Evolutionary conservation across 148 eudicot genomes (phyloP).

Genomic region (Polygonum maritimum): DNA sequence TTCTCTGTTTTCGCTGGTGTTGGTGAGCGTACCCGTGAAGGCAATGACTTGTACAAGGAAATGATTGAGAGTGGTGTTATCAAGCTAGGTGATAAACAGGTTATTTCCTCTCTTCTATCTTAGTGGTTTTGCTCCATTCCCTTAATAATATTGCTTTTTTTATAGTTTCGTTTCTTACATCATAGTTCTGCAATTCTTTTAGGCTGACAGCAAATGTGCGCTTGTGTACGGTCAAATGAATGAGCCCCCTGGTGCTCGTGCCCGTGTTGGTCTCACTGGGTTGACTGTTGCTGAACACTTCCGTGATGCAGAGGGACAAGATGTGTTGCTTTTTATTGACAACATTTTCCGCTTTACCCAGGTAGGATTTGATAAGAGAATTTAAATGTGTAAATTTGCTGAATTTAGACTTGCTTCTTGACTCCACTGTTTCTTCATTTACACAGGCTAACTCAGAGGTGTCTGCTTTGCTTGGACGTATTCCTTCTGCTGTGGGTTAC

Average conservation of each 20-base stretch:
- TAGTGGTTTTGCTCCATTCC: not conserved
- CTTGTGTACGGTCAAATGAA: conserved; percentile 99
- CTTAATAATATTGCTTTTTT: not conserved
- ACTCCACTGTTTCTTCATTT: not conserved
- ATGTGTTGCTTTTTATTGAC: conserved; percentile 95
- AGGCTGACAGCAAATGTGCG: conserved; percentile 94
- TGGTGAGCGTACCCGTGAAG: conserved; percentile 91
- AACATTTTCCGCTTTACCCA: conserved; percentile 97
- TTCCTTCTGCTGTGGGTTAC: conserved; percentile 98
- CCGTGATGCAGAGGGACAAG: conserved; percentile 97
- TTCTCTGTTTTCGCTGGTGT: conserved; percentile 79
- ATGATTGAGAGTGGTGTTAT: conserved; percentile 99
- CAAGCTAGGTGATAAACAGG: conserved; percentile 97
- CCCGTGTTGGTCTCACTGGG: conserved; percentile 97
- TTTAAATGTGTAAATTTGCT: not conserved
- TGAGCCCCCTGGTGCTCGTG: conserved; percentile 99
- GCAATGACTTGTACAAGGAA: conserved; percentile 94
- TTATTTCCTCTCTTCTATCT: conserved; percentile 7
- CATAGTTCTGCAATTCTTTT: not conserved
- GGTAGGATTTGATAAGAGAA: conserved; percentile 22
- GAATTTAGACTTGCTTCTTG: not conserved
- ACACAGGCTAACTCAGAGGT: conserved; percentile 91
- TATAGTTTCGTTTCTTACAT: not conserved
- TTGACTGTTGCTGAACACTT: conserved; percentile 87
- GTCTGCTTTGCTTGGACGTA: conserved; percentile 99